Conservation (phyloP, 2,329 filamentous ascomycete genomes). For the Beauveria medogensis region DNA sequence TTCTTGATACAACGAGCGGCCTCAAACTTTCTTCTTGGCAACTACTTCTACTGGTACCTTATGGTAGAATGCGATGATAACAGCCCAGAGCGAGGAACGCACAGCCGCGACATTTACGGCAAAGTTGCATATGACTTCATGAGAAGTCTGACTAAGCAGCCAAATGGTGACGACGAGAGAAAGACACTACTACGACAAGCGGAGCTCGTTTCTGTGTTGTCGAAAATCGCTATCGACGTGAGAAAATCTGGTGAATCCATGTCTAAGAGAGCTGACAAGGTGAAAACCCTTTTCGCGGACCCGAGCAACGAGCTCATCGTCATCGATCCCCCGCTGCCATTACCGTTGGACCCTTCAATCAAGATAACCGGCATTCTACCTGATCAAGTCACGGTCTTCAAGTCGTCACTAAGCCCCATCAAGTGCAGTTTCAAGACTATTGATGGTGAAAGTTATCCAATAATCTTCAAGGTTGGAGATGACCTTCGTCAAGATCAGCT, state of each 20-base stretch:
- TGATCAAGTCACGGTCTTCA: slow-evolving; percentile 86
- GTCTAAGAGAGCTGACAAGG: slow-evolving; percentile 69
- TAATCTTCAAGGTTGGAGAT: slow-evolving; percentile 96
- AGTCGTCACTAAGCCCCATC: slow-evolving; percentile 86
- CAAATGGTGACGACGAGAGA: slow-evolving; percentile 63
- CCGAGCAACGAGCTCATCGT: slow-evolving; percentile 79
- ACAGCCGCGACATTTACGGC: slow-evolving; percentile 78
- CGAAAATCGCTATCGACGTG: slow-evolving; percentile 82
- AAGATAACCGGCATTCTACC: slow-evolving; percentile 71
- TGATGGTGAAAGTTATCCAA: slow-evolving; percentile 70
- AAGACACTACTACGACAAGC: slow-evolving; percentile 77
- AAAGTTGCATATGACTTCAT: slow-evolving; percentile 97
- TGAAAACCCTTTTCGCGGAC: slow-evolving; percentile 79
- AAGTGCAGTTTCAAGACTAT: slow-evolving; percentile 84
- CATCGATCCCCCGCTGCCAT: slow-evolving; percentile 78
- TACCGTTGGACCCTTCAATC: slow-evolving; percentile 81
- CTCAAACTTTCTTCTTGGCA: slow-evolving; percentile 82
- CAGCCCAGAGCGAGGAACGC: slow-evolving; percentile 64
- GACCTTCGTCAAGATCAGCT: slow-evolving; percentile 95
- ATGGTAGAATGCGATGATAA: slow-evolving; percentile 94
- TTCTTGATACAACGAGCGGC: slow-evolving; percentile 86
- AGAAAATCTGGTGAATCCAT: slow-evolving; percentile 72
- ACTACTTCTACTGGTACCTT: slow-evolving; percentile 96
- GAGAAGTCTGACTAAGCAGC: slow-evolving; percentile 67
- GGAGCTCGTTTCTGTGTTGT: slow-evolving; percentile 78